phyloP scores from a whole-genome alignment of 2,329 filamentous ascomycete species.

The Leptosphaerulina australis region DNA sequence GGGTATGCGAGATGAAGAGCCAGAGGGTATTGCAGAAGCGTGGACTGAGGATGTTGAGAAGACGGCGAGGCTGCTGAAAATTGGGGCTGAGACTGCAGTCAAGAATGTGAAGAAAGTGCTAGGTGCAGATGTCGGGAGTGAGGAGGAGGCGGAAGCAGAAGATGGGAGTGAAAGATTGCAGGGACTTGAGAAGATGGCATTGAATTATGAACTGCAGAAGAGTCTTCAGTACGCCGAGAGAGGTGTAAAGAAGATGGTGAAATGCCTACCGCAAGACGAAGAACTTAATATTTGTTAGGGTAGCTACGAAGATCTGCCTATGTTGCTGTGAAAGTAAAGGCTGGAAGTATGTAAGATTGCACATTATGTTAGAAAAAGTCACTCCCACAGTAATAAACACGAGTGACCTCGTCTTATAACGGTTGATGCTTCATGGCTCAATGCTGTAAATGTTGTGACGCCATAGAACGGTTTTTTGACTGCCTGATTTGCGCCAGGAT shows the following conservation, averaged over 20 bases:
- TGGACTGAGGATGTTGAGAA: slow-evolving; percentile 38
- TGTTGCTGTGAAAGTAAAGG: too few species aligned
- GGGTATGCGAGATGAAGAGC: slow-evolving; percentile 23
- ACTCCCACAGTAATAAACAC: background rate
- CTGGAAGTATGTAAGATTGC: too few species aligned
- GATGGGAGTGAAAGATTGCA: slow-evolving; percentile 14
- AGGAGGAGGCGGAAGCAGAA: background rate
- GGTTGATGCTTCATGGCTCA: slow-evolving; percentile 3
- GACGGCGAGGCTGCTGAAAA: slow-evolving; percentile 28
- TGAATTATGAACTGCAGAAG: slow-evolving; percentile 32
- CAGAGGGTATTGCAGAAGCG: slow-evolving; percentile 20
- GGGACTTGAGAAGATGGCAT: slow-evolving; percentile 10
- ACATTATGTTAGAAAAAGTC: too few species aligned
- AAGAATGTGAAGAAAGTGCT: slow-evolving; percentile 39
- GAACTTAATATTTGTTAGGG: background rate
- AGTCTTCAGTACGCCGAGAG: slow-evolving; percentile 39
- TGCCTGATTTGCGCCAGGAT: slow-evolving; percentile 6
- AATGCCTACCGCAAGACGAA: slow-evolving; percentile 25
- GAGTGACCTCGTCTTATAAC: background rate
- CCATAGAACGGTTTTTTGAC: slow-evolving; percentile 3
- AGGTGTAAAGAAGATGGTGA: slow-evolving; percentile 43
- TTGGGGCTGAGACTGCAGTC: slow-evolving; percentile 38
- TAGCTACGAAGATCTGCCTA: background rate
- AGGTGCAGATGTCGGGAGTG: slow-evolving; percentile 17
- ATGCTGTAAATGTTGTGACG: background rate